A percentile compares a stretch with the other conserved stretches of the same genome.
Evolutionary conservation across 495 filamentous ascomycete genomes (phyloP).

Genomic region (Aspergillus leporis): DNA sequence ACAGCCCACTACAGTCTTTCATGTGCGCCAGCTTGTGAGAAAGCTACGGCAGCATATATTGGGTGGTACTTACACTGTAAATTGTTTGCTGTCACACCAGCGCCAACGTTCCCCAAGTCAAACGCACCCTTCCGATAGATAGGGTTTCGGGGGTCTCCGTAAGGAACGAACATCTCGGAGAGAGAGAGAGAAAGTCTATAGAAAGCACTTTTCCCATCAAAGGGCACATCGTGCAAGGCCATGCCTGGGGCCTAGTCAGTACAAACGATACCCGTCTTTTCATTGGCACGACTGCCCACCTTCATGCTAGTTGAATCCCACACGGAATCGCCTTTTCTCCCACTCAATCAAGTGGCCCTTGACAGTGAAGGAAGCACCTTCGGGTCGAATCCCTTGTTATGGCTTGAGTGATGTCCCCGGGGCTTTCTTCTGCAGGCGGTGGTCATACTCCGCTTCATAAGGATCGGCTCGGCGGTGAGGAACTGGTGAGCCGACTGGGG

Average conservation of each 20-base stretch:
- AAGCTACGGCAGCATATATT: neutral
- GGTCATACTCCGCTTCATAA: conserved; percentile 52
- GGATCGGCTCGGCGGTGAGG: conserved; percentile 32
- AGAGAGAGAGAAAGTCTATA: conserved; percentile 63
- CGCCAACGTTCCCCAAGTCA: conserved; percentile 60
- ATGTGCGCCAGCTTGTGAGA: neutral
- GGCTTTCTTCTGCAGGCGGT: conserved; percentile 40
- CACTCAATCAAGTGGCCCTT: conserved; percentile 46
- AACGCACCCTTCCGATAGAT: conserved; percentile 63
- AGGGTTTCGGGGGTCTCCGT: conserved; percentile 54
- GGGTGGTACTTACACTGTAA: conserved; percentile 55
- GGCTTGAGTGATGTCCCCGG: conserved; percentile 69
- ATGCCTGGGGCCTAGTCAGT: conserved; percentile 30
- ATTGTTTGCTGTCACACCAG: conserved; percentile 57
- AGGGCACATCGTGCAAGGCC: conserved; percentile 56
- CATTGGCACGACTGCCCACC: conserved; percentile 27
- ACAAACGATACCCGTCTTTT: neutral
- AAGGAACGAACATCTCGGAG: conserved; percentile 63
- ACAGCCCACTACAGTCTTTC: neutral
- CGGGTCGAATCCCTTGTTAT: conserved; percentile 72
- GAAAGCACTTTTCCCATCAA: conserved; percentile 59
- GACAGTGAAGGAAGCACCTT: conserved; percentile 69
- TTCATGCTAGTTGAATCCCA: conserved; percentile 66
- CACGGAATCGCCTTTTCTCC: conserved; percentile 71
- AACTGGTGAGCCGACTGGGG: no score